Percentiles rank a stretch among this genome's conserved stretches.
Conservation (phyloP, 2,329 filamentous ascomycete species). For the Diaporthe capsici region DNA sequence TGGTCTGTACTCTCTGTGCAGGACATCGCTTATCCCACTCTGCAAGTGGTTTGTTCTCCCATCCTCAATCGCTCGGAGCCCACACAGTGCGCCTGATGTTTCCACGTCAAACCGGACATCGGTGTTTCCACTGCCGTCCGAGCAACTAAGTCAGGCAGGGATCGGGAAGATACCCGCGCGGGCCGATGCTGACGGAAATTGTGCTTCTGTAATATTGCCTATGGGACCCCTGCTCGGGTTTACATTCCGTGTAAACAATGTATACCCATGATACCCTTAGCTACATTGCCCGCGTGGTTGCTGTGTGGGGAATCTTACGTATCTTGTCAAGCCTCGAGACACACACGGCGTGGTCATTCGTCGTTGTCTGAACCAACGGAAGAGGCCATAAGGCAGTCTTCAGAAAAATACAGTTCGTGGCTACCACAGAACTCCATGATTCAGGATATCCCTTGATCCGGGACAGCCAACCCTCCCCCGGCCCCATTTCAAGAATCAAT, state of each 20-base stretch:
- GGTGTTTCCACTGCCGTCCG: not conserved
- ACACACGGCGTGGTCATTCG: not conserved
- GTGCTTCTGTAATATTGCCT: not conserved
- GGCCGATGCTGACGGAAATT: not conserved
- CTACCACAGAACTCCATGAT: not conserved
- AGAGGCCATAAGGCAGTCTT: not conserved
- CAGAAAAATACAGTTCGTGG: not conserved
- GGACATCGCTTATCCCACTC: not conserved
- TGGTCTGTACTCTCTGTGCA: not conserved
- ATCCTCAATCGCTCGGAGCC: not conserved
- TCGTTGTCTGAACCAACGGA: not conserved
- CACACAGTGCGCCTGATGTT: not conserved
- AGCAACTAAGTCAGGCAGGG: not conserved
- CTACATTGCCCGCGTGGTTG: not conserved
- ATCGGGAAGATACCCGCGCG: slow-evolving; percentile 1
- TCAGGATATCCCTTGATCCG: not conserved
- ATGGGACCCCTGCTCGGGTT: not conserved
- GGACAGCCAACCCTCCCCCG: not conserved
- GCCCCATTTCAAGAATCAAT: not conserved
- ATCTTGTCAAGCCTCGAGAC: not conserved
- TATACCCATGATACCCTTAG: not conserved
- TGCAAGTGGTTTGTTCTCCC: not conserved
- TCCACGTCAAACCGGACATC: not conserved
- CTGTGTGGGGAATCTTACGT: not conserved
- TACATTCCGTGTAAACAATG: not conserved